Evolutionary conservation across 129 eudicot genomes (phyloP).

Genomic region (Ambrosia trifida): DNA sequence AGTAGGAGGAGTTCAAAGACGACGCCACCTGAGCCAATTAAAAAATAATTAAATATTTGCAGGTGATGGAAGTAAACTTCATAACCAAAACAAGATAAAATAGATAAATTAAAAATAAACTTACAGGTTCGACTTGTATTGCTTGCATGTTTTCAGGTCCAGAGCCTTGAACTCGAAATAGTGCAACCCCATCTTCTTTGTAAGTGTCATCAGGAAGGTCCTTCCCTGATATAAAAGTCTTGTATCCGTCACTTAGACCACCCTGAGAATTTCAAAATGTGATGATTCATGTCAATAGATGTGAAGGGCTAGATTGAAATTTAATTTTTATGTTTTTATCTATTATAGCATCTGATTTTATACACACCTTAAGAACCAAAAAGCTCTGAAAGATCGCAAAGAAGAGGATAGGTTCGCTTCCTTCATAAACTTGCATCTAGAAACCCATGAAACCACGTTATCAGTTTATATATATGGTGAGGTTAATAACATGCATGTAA

Average conservation of each 20-base stretch:
- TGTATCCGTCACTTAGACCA: conserved; percentile 84
- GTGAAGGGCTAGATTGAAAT: background rate
- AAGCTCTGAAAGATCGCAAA: conserved; percentile 87
- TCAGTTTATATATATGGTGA: conserved; percentile 25
- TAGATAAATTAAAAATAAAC: conserved; percentile 19
- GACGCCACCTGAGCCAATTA: conserved; percentile 64
- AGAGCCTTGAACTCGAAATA: conserved; percentile 91
- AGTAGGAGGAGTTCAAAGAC: conserved; percentile 87
- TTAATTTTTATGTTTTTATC: background rate
- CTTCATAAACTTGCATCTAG: conserved; percentile 84
- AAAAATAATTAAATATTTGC: conserved; percentile 9
- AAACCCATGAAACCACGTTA: conserved; percentile 25
- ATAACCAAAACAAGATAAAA: conserved; percentile 4
- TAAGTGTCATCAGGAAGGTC: conserved; percentile 82
- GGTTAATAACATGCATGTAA: background rate
- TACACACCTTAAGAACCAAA: conserved; percentile 76
- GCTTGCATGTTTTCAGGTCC: conserved; percentile 99
- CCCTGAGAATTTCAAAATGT: conserved; percentile 56
- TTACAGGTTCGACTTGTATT: conserved; percentile 93
- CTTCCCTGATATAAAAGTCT: conserved; percentile 59
- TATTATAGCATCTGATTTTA: conserved; percentile 18
- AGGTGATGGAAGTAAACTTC: conserved; percentile 14
- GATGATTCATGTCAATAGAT: conserved; percentile 1
- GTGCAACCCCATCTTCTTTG: conserved; percentile 75
- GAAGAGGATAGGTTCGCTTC: conserved; percentile 82